A percentile compares a stretch with the other conserved stretches of the same genome.
phyloP scores from a whole-genome alignment of 805 yeast genomes.

The Metschnikowia lachancei region DNA sequence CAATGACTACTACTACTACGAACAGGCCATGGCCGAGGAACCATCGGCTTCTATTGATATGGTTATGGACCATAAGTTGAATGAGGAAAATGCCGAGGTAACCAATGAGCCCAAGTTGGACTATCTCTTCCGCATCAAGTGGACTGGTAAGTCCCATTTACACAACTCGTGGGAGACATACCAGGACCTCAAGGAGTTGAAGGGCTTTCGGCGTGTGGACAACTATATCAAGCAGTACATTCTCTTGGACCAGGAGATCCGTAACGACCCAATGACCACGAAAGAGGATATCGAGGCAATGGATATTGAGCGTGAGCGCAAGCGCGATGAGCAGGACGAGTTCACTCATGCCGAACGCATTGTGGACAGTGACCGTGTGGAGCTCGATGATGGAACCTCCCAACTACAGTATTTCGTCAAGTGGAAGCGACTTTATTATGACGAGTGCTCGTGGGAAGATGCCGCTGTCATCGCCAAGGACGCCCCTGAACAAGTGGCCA shows the following conservation, averaged over 20 bases:
- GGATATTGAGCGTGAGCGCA: slow-evolving; percentile 86
- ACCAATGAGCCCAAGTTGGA: slow-evolving; percentile 57
- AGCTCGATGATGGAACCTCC: slow-evolving; percentile 59
- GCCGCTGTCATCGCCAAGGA: slow-evolving; percentile 81
- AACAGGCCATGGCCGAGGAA: slow-evolving; percentile 33
- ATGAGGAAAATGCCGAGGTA: slow-evolving; percentile 36
- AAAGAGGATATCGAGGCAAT: slow-evolving; percentile 90
- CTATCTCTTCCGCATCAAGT: slow-evolving; percentile 66
- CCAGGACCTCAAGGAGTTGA: slow-evolving; percentile 45
- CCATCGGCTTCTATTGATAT: slow-evolving; percentile 37
- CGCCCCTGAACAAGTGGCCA: slow-evolving; percentile 80
- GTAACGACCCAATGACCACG: slow-evolving; percentile 78
- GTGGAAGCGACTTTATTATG: slow-evolving; percentile 92
- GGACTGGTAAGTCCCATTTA: slow-evolving; percentile 84
- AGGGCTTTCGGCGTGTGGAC: slow-evolving; percentile 84
- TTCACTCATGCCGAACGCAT: slow-evolving; percentile 86
- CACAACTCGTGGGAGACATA: slow-evolving; percentile 94
- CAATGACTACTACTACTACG: slow-evolving; percentile 34
- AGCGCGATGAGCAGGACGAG: slow-evolving; percentile 79
- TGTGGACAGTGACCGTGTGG: slow-evolving; percentile 76
- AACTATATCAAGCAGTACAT: slow-evolving; percentile 83
- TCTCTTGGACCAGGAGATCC: slow-evolving; percentile 67
- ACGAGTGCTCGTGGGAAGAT: slow-evolving; percentile 95
- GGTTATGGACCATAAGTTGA: slow-evolving; percentile 41
- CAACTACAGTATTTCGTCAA: slow-evolving; percentile 81